phyloP scores from a whole-genome alignment of 148 eudicot species.

The Rhododendron ferrugineum region DNA sequence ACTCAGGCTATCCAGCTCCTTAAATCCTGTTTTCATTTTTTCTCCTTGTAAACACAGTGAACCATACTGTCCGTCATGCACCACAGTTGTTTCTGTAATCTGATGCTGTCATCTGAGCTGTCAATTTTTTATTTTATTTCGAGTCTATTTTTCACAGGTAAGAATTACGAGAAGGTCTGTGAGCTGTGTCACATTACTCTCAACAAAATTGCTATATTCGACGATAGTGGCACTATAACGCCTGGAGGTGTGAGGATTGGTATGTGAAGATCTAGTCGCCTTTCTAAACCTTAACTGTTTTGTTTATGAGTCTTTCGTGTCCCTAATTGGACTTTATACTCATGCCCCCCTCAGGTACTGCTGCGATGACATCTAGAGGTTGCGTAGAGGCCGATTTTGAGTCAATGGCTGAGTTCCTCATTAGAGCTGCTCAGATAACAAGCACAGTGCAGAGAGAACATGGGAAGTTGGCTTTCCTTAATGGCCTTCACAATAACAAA shows the following conservation, averaged over 20 bases:
- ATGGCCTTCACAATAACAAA: constrained; percentile 59
- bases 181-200: constrained; percentile 85
- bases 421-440: constrained; percentile 72
- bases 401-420: constrained; percentile 70
- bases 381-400: constrained; percentile 84
- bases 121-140: background rate
- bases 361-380: constrained; percentile 98
- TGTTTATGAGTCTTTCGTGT: background rate
- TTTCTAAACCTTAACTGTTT: background rate
- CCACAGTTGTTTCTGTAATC: background rate
- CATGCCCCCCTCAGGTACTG: constrained; percentile 55
- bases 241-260: constrained; percentile 74
- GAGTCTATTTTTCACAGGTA: constrained; percentile 38
- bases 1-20: background rate
- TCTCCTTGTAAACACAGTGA: background rate
- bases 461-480: constrained; percentile 51
- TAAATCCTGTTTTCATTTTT: background rate
- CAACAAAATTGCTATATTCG: constrained; percentile 70
- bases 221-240: constrained; percentile 71
- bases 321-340: background rate
- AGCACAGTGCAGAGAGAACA: constrained; percentile 53
- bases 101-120: background rate
- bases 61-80: background rate
- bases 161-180: constrained; percentile 81
- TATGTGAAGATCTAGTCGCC: constrained; percentile 19